Conservation (phyloP, 805 yeast genomes). For the Ascoidea rubescens region DNA sequence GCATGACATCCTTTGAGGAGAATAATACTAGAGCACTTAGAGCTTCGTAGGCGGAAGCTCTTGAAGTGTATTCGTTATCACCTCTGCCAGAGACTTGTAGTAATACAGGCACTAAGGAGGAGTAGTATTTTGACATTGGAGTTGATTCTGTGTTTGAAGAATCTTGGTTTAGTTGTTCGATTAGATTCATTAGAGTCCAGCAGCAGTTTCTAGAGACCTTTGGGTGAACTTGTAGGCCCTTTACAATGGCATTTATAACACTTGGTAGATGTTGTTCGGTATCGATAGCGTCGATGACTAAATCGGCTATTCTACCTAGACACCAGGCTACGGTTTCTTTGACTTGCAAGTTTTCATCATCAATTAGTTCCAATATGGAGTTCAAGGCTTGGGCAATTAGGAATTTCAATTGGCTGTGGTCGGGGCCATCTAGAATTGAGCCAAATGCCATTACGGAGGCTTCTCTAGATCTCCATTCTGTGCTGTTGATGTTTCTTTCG, state of each 20-base stretch:
- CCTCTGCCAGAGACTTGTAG: conserved; percentile 51
- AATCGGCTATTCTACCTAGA: conserved; percentile 88
- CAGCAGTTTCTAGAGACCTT: conserved; percentile 94
- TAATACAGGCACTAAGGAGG: conserved; percentile 53
- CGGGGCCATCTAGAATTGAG: conserved; percentile 91
- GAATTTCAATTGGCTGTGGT: conserved; percentile 46
- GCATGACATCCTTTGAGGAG: conserved; percentile 58
- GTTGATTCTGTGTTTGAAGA: conserved; percentile 26
- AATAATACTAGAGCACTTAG: conserved; percentile 68
- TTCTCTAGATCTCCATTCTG: conserved; percentile 78
- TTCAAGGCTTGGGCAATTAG: conserved; percentile 73
- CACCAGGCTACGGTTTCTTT: conserved; percentile 99
- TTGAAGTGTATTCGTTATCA: conserved; percentile 76
- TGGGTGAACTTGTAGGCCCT: conserved; percentile 84
- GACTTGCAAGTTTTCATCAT: conserved; percentile 69
- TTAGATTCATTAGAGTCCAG: conserved; percentile 88
- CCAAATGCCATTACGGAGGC: conserved; percentile 99
- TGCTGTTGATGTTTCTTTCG: conserved; percentile 46
- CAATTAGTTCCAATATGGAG: conserved; percentile 62
- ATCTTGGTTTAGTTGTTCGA: conserved; percentile 60
- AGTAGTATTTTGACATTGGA: conserved; percentile 63
- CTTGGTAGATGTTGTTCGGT: conserved; percentile 48
- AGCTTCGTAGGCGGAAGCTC: conserved; percentile 97
- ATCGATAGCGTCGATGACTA: conserved; percentile 66
- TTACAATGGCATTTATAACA: conserved; percentile 56